Evolutionary conservation across 192 early-diverging fungal genomes (phyloP).

Genomic region (Rhizophagus clarus): DNA sequence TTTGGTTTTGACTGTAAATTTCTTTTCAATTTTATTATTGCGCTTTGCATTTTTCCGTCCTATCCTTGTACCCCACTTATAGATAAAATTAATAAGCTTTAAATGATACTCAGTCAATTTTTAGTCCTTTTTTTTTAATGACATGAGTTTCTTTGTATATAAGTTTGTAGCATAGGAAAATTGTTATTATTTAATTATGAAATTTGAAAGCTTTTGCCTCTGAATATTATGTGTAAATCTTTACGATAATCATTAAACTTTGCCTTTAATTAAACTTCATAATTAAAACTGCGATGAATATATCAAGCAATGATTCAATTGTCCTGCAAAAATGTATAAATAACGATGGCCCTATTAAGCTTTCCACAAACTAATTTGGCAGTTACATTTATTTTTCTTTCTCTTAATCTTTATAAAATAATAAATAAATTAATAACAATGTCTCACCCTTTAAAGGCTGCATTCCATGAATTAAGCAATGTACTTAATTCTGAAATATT

Average conservation of each 20-base stretch:
- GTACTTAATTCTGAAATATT: not conserved
- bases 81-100: not conserved
- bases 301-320: too few relatives aligned
- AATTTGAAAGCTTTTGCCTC: too few relatives aligned
- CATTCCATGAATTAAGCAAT: not conserved
- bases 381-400: not conserved
- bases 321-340: too few relatives aligned
- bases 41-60: not conserved
- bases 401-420: too few relatives aligned
- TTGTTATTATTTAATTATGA: too few relatives aligned
- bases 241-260: too few relatives aligned
- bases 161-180: too few relatives aligned
- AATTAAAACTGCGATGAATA: too few relatives aligned
- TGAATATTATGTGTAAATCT: too few relatives aligned
- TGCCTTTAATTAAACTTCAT: too few relatives aligned
- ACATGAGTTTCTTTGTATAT: too few relatives aligned
- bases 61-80: not conserved
- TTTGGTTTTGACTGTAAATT: not conserved
- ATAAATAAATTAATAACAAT: not conserved
- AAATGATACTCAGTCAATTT: not conserved
- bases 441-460: not conserved
- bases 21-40: not conserved
- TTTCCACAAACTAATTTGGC: not conserved
- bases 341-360: not conserved
- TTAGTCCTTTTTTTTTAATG: too few relatives aligned